phyloP scores from a whole-genome alignment of 169 alveolate genomes.

The Plasmodium inui region DNA sequence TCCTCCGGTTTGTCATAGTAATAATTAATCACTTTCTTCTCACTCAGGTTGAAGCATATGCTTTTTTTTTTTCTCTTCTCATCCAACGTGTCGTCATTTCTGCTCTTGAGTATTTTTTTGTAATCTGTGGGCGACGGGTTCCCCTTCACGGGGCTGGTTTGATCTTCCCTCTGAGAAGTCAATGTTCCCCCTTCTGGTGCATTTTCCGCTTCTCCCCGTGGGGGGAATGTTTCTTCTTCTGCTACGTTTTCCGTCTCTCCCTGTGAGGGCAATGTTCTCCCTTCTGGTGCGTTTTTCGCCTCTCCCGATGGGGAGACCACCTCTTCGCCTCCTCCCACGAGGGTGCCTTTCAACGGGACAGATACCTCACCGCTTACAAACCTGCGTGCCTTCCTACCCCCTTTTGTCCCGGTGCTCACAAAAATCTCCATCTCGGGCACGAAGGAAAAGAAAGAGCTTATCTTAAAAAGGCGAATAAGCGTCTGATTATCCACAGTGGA shows the following conservation, averaged over 20 bases:
- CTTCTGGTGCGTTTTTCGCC: not conserved
- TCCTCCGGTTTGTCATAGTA: conserved; percentile 25
- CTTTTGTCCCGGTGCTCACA: not conserved
- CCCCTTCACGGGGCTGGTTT: not conserved
- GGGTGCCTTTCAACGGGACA: not conserved
- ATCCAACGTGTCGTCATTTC: not conserved
- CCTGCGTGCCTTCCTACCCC: not conserved
- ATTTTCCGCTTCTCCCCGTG: not conserved
- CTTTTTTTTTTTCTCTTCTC: conserved; percentile 24
- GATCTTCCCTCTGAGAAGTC: not conserved
- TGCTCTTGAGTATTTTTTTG: conserved; percentile 24
- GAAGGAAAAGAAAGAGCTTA: conserved; percentile 49
- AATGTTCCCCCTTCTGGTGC: not conserved
- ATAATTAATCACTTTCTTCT: conserved; percentile 31
- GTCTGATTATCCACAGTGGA: conserved; percentile 10
- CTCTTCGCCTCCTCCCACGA: not conserved
- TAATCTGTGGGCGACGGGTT: not conserved
- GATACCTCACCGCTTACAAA: not conserved
- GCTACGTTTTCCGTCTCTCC: not conserved
- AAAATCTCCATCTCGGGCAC: conserved; percentile 49
- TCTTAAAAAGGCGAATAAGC: conserved; percentile 38
- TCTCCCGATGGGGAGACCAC: not conserved
- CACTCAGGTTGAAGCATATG: conserved; percentile 23
- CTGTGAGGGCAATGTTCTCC: not conserved
- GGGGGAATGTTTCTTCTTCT: not conserved